Evolutionary conservation across 257 asterid genomes (phyloP), one percentile per base, ranked within the genome.

Genomic region (Fraxinus cuspidata): DNA sequence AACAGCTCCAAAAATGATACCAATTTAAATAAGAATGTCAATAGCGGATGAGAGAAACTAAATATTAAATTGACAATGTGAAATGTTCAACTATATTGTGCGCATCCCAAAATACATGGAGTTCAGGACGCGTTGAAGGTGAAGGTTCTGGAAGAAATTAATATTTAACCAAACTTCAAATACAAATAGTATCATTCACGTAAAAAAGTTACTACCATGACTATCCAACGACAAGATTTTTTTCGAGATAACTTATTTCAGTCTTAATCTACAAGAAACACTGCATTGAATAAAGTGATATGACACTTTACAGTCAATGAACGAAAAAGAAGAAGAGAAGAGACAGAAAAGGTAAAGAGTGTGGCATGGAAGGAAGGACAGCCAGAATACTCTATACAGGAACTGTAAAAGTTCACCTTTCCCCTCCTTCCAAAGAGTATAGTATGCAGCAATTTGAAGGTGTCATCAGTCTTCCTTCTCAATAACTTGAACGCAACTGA

Each of bases 381-480:
- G 58, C 34, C 44, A 53, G 42, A 34, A 23, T 71, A 65, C 27
- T 21, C 53, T 11, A 23, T 72, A 73, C 40, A 21, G 25, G 37
- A 76, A 77, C 19, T 53, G n/a, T 66, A 29, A 12, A 63, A 19
- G 64, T 5, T 85, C 72, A 87, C 91, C 91, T 87, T 87, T 76
- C 85, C 91, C 37, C 91, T 82, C 82, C 89, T 78, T 60, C 86
- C 86, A 77, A 79, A 87, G 53, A 87, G 86, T 44, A 87, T 74
- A 13, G 83, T 74, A 68, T 87, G 91, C 78, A 87, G 80, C 81
- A 83, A 73, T 70, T 87, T 87, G 67, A 81, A 77, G 0, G 83
- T 83, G 18, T 87, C 91, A 18, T 87, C 89, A 4, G 72, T 77
- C 82, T 87, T 85, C 82, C 76, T 87, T 82, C 81, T 85, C 35